Evolutionary conservation across 2,329 filamentous ascomycete species (phyloP).

Genomic region (Lasiodiplodia gonubiensis): DNA sequence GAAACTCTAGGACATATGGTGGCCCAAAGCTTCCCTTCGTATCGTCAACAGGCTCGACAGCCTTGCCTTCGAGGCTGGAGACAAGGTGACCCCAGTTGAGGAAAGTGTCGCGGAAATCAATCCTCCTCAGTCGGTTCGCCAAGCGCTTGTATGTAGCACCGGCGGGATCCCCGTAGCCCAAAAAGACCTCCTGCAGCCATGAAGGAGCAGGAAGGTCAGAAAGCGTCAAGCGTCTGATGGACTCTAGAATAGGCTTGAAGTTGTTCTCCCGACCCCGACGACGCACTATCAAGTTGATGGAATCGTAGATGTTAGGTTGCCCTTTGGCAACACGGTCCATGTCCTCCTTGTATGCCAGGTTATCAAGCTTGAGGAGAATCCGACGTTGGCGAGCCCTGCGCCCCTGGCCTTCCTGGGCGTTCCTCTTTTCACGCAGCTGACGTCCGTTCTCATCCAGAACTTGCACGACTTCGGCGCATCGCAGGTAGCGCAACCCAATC

Average conservation of each 20-base stretch:
- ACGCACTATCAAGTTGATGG: conserved; percentile 84
- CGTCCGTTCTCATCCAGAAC: conserved; percentile 85
- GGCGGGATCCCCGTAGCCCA: conserved; percentile 94
- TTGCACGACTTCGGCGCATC: conserved; percentile 84
- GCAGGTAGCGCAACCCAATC: conserved; percentile 71
- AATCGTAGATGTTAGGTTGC: conserved; percentile 80
- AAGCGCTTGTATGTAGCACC: conserved; percentile 86
- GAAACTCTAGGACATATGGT: conserved; percentile 81
- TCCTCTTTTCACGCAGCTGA: conserved; percentile 63
- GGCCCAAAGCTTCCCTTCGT: conserved; percentile 77
- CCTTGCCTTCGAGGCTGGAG: conserved; percentile 86
- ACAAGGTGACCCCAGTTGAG: conserved; percentile 93
- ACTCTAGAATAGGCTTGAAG: conserved; percentile 91
- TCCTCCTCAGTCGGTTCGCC: conserved; percentile 73
- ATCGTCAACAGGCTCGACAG: conserved; percentile 77
- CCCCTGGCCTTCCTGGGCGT: conserved; percentile 57
- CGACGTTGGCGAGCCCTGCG: conserved; percentile 66
- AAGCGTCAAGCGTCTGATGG: conserved; percentile 82
- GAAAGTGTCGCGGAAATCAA: conserved; percentile 95
- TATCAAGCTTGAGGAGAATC: conserved; percentile 81
- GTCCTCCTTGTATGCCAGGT: conserved; percentile 78
- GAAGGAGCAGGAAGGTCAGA: conserved; percentile 84
- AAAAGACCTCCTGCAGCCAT: conserved; percentile 95
- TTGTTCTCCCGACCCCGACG: conserved; percentile 92
- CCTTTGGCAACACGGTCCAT: conserved; percentile 67